These are phyloP conservation scores for Vitis rupestris DNA, from an alignment of 164 flowering plant genomes.

Conservation along the genomic window DNA sequence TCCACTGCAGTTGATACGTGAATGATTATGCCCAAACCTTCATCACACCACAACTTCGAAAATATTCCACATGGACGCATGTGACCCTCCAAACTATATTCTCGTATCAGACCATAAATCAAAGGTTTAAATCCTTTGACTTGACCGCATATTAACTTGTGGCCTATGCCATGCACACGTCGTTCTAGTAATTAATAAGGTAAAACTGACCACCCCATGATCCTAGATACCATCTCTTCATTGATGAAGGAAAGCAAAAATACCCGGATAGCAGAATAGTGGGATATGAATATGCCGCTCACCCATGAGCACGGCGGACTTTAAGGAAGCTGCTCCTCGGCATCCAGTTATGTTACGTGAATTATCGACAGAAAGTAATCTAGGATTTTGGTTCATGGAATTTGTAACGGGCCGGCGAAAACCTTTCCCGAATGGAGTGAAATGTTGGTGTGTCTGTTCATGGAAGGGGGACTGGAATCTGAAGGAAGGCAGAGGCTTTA, in stretches of 20 bases:
- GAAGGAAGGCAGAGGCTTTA: not conserved
- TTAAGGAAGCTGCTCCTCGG: constrained; percentile 13
- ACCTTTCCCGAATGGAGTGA: not conserved
- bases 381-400: too few species aligned
- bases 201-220: not conserved
- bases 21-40: too few species aligned
- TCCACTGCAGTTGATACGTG: too few species aligned
- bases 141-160: too few species aligned
- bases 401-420: too few species aligned
- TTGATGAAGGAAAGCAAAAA: not conserved
- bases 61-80: constrained; percentile 14
- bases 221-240: not conserved
- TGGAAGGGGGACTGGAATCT: not conserved
- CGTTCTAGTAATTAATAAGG: too few species aligned
- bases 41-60: too few species aligned
- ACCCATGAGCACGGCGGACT: constrained; percentile 9
- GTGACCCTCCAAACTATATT: constrained; percentile 1
- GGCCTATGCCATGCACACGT: too few species aligned
- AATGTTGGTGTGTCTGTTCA: not conserved
- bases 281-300: not conserved
- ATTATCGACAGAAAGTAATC: too few species aligned
- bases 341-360: too few species aligned
- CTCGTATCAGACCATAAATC: not conserved
- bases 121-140: too few species aligned
- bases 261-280: too few species aligned